Evolutionary conservation across 306 rosid genomes (phyloP).

Genomic region (Cucurbita pepo): DNA sequence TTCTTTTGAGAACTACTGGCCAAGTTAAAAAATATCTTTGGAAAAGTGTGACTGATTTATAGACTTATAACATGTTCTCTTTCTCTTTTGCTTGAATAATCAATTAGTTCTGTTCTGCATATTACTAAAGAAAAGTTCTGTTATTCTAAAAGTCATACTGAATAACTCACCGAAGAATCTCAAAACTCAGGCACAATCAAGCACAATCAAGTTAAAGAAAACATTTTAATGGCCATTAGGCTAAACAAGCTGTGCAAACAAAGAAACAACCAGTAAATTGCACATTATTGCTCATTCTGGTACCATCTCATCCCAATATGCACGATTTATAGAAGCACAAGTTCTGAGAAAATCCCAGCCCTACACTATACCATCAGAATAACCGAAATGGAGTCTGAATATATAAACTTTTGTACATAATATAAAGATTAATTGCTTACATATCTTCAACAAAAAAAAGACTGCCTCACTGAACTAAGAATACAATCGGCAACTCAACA

Average conservation of each 20-base stretch:
- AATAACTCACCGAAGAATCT: neutral
- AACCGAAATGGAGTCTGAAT: neutral
- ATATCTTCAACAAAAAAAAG: neutral
- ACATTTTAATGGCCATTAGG: neutral
- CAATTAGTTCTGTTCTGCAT: neutral
- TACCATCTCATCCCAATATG: neutral
- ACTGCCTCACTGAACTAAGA: neutral
- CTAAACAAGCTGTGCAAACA: neutral
- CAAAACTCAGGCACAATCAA: neutral
- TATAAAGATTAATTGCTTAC: neutral
- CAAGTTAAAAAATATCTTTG: neutral
- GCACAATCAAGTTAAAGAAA: neutral
- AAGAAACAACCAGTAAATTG: neutral
- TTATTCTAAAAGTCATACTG: neutral
- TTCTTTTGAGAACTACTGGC: neutral
- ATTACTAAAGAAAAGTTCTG: neutral
- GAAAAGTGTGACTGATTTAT: neutral
- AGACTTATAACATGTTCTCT: neutral
- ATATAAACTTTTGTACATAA: neutral
- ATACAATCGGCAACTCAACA: slow-evolving; percentile 10
- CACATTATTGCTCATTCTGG: neutral
- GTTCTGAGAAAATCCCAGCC: neutral
- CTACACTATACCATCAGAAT: neutral
- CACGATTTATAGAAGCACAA: neutral
- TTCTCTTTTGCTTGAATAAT: neutral